Base-by-base conservation (phyloP, 2,329 filamentous ascomycete genomes). In the Sphaerulina musiva region DNA sequence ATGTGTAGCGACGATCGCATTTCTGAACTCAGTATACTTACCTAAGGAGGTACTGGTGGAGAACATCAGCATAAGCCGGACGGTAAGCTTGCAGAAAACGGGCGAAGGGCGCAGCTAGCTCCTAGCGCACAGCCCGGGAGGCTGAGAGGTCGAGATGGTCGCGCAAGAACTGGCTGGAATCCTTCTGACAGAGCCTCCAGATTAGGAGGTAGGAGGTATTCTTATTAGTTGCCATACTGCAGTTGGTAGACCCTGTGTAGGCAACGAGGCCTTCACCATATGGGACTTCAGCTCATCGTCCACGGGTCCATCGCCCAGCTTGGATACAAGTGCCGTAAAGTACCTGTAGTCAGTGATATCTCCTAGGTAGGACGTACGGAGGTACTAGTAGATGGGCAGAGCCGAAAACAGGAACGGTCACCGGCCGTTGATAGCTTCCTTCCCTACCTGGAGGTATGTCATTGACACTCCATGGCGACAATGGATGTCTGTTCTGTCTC, bases 251-350 rank as follows among this genome's bases (percentile, higher is more conserved):
- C 61, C 58, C 8, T 62, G 51, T 8, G 56, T 57, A 8, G 71
- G 70, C 14, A 71, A 66, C 23, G 73, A 73, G 29, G 73, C 69
- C 53, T 72, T 70, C 40, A 75, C 65, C 53, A 75, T 72, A 61
- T 70, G 71, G 23, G 62, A 62, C 12, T 57, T 57, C 45, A 65
- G 63, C 36, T 68, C 66, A 20, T 52, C 53, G 39, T 26, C 53
- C 48, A 11, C 55, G 53, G 40, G 53, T 57, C 44, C n/a, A 6
- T 17, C 43, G 20, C 32, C 39, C 26, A 47, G 39, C 26, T 29
- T 29, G 5, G 26, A 29, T 7, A 29, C 20, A 20, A 20, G 20
- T 20, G 20, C 20, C 20, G 20, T 20, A 17, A 17, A 17, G 14
- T 17, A 4, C 2, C 20, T 4, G 20, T 20, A 4, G 20, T 20